phyloP scores from a whole-genome alignment of 305 asterid species.

The Ilex paraguariensis region DNA sequence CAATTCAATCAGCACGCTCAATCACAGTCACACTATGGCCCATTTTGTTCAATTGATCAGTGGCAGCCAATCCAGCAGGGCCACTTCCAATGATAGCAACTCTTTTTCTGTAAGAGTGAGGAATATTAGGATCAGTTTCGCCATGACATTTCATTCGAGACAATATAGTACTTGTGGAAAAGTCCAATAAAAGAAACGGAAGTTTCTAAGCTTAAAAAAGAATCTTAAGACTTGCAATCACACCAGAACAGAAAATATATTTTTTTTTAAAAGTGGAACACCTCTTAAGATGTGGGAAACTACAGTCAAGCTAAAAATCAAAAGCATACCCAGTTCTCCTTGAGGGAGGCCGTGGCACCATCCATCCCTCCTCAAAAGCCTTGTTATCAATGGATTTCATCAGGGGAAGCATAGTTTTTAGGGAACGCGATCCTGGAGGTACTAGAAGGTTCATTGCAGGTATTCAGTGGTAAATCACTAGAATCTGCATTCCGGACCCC shows the following conservation, averaged over 20 bases:
- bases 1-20: constrained; percentile 96
- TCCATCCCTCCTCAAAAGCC: constrained; percentile 98
- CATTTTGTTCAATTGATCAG: constrained; percentile 84
- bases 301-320: background rate
- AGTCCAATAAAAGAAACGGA: too few species aligned
- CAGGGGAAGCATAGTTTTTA: too few species aligned
- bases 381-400: too few species aligned
- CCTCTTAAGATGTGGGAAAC: background rate
- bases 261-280: background rate
- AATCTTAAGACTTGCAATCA: background rate
- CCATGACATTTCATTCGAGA: too few species aligned
- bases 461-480: too few species aligned
- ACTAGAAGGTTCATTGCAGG: too few species aligned
- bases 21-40: constrained; percentile 89
- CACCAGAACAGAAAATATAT: background rate
- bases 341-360: constrained; percentile 93
- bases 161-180: too few species aligned
- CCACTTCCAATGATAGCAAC: constrained; percentile 96
- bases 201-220: background rate
- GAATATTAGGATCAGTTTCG: constrained; percentile 11
- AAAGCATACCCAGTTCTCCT: constrained; percentile 69
- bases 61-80: constrained; percentile 99
- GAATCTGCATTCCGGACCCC: too few species aligned
- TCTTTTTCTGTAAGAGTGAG: constrained; percentile 49
- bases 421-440: too few species aligned